Base-by-base conservation (phyloP, 352 stramenopile genomes). In the Pythium pyrilobum region DNA sequence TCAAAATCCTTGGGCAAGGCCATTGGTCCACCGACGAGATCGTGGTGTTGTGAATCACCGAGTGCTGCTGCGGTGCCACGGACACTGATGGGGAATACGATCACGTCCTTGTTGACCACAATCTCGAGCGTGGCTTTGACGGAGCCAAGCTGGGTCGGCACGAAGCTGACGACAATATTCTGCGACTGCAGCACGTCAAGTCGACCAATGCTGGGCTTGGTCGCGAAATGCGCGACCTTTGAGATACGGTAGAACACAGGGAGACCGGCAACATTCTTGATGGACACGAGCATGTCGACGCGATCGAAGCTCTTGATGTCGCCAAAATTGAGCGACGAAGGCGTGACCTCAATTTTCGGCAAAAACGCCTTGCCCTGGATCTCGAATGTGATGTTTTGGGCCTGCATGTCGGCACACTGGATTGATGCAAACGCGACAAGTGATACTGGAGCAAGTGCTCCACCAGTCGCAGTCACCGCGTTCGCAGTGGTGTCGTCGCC, bases 91-190 rank as follows among this genome's bases (percentile, higher is more conserved):
- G 71, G 69, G 4, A 95, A 61, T 12, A 52, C 20, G 0, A 89
- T 44, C 0, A 89, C 67, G 1, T 68, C 54, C 15, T 60, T 56
- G 41, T 90, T 85, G 21, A 92, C 60, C 0, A 57, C 25, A 13
- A 92, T 49, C 5, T 69, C 24, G 21, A 92, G 52, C 18, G 51
- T 47, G 12, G 27, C 76, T 44, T 67, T 55, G 37, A 96, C 96
- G 5, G 67, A 65, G 8, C 92, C 92, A 0, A 98, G 66, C 28
- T 97, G 89, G 2, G 70, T 79, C 5, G 92, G 92, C 0, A 78
- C 64, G 44, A 97, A 98, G 45, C 84, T 96, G 23, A 96, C 71
- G 2, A 97, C 66, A 25, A 97, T 61, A n/a, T 67, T 96, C 55
- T 96, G 83, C 0, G 79, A 94, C 64, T 97, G 84, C 27, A 91